A percentile compares a stretch with the other conserved stretches of the same genome.
Conservation (phyloP, 495 filamentous ascomycete species). For the Penicillium paradoxum region DNA sequence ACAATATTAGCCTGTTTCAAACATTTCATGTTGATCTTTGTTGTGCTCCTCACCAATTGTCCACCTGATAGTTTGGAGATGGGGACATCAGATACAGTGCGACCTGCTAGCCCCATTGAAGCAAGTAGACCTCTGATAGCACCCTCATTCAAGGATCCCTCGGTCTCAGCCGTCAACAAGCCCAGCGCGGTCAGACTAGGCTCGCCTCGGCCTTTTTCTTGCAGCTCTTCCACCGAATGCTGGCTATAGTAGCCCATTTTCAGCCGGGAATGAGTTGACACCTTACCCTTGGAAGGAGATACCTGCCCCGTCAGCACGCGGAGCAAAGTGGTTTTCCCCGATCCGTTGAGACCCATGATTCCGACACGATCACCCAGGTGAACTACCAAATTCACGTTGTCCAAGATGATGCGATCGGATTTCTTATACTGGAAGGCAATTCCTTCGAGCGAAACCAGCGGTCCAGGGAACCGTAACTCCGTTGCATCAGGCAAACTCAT, state of each 20-base stretch:
- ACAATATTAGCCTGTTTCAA: neutral
- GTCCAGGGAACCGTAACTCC: slow-evolving; percentile 68
- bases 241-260: slow-evolving; percentile 73
- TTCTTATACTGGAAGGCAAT: slow-evolving; percentile 55
- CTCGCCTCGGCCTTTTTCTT: slow-evolving; percentile 39
- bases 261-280: slow-evolving; percentile 59
- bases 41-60: slow-evolving; percentile 50
- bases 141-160: slow-evolving; percentile 52
- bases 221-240: slow-evolving; percentile 65
- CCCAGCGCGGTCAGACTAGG: slow-evolving; percentile 56
- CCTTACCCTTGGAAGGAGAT: slow-evolving; percentile 45
- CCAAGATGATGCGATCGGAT: slow-evolving; percentile 37
- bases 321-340: slow-evolving; percentile 68
- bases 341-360: slow-evolving; percentile 68
- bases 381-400: slow-evolving; percentile 59
- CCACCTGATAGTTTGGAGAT: slow-evolving; percentile 66
- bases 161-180: slow-evolving; percentile 47
- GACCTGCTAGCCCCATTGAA: slow-evolving; percentile 60
- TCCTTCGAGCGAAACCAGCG: slow-evolving; percentile 64
- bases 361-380: slow-evolving; percentile 66
- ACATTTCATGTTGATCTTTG: neutral
- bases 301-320: slow-evolving; percentile 46
- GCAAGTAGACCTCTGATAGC: slow-evolving; percentile 57
- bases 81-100: slow-evolving; percentile 64
- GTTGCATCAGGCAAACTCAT: slow-evolving; percentile 56